A percentile compares a stretch with the other conserved stretches of the same genome.
phyloP scores from a whole-genome alignment of 176 grass and related monocot genomes.

The Aegilops longissima region DNA sequence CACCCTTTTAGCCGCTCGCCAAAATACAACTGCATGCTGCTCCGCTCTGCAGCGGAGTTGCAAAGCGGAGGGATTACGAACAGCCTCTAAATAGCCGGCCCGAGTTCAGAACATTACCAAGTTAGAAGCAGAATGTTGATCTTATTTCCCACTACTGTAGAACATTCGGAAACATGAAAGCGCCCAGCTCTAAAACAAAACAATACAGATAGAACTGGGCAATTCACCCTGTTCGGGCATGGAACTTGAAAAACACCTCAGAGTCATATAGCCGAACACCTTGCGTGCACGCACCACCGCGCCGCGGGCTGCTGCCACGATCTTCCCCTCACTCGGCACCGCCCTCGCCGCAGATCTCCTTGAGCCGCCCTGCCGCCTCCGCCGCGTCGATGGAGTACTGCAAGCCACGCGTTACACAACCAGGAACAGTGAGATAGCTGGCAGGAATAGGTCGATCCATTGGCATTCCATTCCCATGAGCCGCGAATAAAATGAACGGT shows the following conservation, averaged over 20 bases:
- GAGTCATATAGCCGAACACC: constrained; percentile 41
- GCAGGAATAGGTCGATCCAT: not conserved
- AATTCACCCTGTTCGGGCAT: not conserved
- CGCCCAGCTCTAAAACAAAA: not conserved
- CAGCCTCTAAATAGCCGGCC: not conserved
- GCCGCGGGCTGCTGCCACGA: too few relatives aligned
- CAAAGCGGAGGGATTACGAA: too few relatives aligned
- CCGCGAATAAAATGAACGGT: not conserved
- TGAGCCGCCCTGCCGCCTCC: constrained; percentile 53
- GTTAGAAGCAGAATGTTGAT: not conserved
- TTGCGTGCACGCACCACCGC: not conserved
- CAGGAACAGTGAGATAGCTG: not conserved
- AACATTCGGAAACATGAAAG: not conserved
- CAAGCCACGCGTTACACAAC: not conserved
- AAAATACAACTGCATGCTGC: too few relatives aligned
- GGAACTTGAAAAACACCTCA: not conserved
- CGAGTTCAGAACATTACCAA: not conserved
- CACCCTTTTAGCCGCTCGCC: too few relatives aligned
- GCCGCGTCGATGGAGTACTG: constrained; percentile 77
- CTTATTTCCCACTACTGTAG: not conserved
- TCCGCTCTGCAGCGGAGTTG: too few relatives aligned
- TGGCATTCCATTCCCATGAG: not conserved
- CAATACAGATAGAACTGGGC: not conserved
- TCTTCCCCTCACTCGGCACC: not conserved
- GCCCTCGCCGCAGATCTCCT: constrained; percentile 32